These are phyloP conservation scores for Microcera coccophila DNA, from an alignment of 2,329 filamentous ascomycete genomes.

Conservation along the genomic window DNA sequence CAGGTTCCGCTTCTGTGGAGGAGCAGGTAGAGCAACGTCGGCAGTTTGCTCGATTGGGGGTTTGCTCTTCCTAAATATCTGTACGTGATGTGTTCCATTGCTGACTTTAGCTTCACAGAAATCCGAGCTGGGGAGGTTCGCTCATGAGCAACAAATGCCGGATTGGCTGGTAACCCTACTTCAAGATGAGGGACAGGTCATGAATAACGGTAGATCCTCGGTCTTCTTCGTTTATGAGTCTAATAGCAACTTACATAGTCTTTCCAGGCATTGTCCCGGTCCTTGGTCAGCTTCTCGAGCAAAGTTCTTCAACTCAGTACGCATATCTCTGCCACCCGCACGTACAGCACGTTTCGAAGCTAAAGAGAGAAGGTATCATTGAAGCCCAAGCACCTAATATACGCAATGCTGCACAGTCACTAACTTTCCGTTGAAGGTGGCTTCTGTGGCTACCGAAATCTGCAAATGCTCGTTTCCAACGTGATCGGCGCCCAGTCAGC, in stretches of 20 bases:
- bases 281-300: conserved; percentile 59
- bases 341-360: conserved; percentile 76
- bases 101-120: conserved; percentile 33
- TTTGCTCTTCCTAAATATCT: conserved; percentile 2
- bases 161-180: conserved; percentile 62
- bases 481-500: conserved; percentile 56
- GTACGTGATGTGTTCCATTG: background rate
- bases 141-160: conserved; percentile 72
- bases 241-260: conserved; percentile 10
- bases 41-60: conserved; percentile 18
- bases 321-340: conserved; percentile 77
- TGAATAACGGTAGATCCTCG: conserved; percentile 43
- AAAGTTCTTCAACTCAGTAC: conserved; percentile 58
- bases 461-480: conserved; percentile 85
- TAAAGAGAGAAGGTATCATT: conserved; percentile 62
- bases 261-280: conserved; percentile 56
- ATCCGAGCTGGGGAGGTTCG: conserved; percentile 67
- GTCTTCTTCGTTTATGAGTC: no score
- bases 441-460: conserved; percentile 94
- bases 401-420: background rate
- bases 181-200: conserved; percentile 53
- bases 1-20: background rate
- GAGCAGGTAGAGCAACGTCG: conserved; percentile 5
- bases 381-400: background rate
- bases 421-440: conserved; percentile 51